phyloP scores from a whole-genome alignment of 805 yeast species.

The Henningerozyma blattae region DNA sequence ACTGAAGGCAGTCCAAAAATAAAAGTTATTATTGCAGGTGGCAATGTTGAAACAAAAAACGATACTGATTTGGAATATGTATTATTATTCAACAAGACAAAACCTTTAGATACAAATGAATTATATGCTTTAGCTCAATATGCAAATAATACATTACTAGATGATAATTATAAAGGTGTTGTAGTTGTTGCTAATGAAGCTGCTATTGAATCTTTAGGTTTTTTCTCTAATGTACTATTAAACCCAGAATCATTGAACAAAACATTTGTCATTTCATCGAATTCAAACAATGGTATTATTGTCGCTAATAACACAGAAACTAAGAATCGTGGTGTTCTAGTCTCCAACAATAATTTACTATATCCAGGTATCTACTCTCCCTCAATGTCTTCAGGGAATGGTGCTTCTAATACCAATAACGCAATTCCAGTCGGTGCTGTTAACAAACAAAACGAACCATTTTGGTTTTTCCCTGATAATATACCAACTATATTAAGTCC shows the following conservation, averaged over 20 bases:
- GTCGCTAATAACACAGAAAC: slow-evolving; percentile 12
- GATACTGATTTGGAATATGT: slow-evolving; percentile 4
- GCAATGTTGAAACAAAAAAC: slow-evolving; percentile 8
- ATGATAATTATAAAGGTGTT: slow-evolving; percentile 9
- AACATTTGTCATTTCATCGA: slow-evolving; percentile 14
- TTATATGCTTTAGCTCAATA: slow-evolving; percentile 8
- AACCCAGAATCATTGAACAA: slow-evolving; percentile 8
- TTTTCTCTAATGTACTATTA: slow-evolving; percentile 15
- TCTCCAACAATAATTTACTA: slow-evolving; percentile 13
- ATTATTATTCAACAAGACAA: slow-evolving; percentile 12
- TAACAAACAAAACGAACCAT: slow-evolving; percentile 5
- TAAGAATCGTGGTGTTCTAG: slow-evolving; percentile 16
- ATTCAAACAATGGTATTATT: slow-evolving; percentile 8
- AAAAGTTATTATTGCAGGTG: slow-evolving; percentile 14
- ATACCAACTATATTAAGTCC: slow-evolving; percentile 10
- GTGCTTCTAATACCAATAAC: slow-evolving; percentile 5
- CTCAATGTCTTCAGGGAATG: slow-evolving; percentile 15
- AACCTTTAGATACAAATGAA: slow-evolving; percentile 16
- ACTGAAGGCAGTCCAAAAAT: slow-evolving; percentile 1
- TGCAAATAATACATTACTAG: slow-evolving; percentile 8
- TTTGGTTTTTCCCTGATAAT: slow-evolving; percentile 17
- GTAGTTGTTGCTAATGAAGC: slow-evolving; percentile 15
- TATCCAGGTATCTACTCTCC: slow-evolving; percentile 21
- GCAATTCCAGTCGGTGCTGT: slow-evolving; percentile 20
- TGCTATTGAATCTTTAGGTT: slow-evolving; percentile 18